Base-by-base conservation (phyloP, 441 rosid genomes). In the Adansonia gregorii region DNA sequence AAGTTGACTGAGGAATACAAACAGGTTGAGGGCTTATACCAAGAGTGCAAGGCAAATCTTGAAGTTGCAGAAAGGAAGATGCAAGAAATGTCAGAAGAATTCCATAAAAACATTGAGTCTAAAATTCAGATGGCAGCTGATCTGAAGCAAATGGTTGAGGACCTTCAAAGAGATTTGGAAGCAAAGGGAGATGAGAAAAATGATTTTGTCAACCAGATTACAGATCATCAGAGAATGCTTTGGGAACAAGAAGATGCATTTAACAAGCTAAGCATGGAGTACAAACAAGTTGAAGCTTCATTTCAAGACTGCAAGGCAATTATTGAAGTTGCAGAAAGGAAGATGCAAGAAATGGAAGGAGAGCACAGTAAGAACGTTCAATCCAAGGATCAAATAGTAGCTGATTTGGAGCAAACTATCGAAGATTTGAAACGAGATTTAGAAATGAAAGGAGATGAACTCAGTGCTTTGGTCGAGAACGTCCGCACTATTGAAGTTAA, bases 381-480 rank as follows among this genome's bases (percentile, higher is more conserved):
- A 31, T 85, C 88, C 2, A 87, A 83, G 61, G 93, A 87, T 67
- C 78, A 77, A 51, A 74, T 27, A 46, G 87, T 89, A 67, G 87
- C 82, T 43, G 89, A 88, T 1, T 82, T 93, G 17, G 85, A 90
- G 75, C 90, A 86, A 72, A 85, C 60, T 60, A 70, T 90, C 4
- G 98, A 91, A 55, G 93, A 89, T 78, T 80, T 93, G 79, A 89
- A 77, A 76, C 88, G 89, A 77, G 92, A 96, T 39, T 80, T 93
- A 24, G 99, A 94, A 70, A 76, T 88, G 61, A 92, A 92, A 88
- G 95, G 79, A 82, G 99, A 96, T 14, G 99, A 96, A 67, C 79
- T 90, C 0, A 80, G 77, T 82, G 78, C 88, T 35, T 35, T 86
- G 76, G 75, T 85, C 2, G 95, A 92, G 35, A 91, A 92, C 8